Base-by-base conservation (phyloP, 208 protist species). In the Leishmania gerbilli region DNA sequence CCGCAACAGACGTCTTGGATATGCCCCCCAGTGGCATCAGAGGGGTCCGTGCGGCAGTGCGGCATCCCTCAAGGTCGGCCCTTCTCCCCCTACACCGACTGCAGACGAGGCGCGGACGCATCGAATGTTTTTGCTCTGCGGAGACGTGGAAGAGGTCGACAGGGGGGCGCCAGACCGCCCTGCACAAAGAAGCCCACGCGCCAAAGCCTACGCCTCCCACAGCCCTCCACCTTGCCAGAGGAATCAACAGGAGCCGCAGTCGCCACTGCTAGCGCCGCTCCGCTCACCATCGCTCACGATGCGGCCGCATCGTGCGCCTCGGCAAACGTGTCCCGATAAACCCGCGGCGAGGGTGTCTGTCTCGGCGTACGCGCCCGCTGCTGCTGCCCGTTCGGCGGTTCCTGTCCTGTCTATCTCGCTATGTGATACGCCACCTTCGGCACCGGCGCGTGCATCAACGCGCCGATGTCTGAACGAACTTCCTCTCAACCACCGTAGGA, bases 381-480 rank as follows among this genome's bases (percentile, higher is more conserved):
- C 6, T 40, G 21, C 77, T 8, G 37, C 77, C 21, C 60, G 13
- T 69, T 69, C 62, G 31, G 27, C 62, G 6, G 74, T 83, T 3
- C 79, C 79, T 11, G 74, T 83, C 15, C 19, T 83, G 27, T 19
- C 79, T 21, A 19, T 83, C 47, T 83, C 79, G 15, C 42, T 83
- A 27, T 45, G 79, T n/a, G 49, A 47, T 7, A 37, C 68, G 68
- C 21, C 68, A 49, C 6, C 34, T 42, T 27, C 34, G 34, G 19
- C 65, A 42, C 34, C 34, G 34, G 68, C 40, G 40, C 68, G 68
- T 24, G 3, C 31, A 68, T 24, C 62, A 68, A 40, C 62, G 27
- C 31, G 62, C 31, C 62, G 62, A 40, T 68, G 62, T 21, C 55
- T 82, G 47, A 64, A n/a, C 13, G 79, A 71, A 37, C 79, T 60